Evolutionary conservation across 495 filamentous ascomycete genomes (phyloP), one percentile per base, ranked within the genome.

Genomic region (Cryomyces minteri): DNA sequence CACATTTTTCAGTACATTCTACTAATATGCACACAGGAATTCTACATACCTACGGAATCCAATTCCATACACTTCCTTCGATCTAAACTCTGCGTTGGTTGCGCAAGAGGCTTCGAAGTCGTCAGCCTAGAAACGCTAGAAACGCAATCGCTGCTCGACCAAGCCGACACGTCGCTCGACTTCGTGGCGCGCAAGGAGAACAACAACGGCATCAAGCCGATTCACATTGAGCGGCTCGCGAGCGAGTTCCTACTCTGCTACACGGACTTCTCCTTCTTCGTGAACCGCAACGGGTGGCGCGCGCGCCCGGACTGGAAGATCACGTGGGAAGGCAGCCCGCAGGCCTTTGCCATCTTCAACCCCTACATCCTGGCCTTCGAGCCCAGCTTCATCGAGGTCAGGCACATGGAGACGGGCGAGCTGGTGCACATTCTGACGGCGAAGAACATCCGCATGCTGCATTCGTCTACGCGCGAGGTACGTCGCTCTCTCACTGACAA

Each of bases 241-340:
- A 85, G 86, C 51, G 92, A 96, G 59, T 99, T 99, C 71, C 70
- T 99, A 38, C 74, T 99, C 44, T 95, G 94, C 61, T 99, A 99
- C 62, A 85, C 83, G 18, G 92, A 99, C 54, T 96, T 94, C 60
- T 92, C 84, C 14, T 96, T 99, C 72, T 99, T 94, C 55, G 90
- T 99, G 54, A 96, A 99, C 62, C 76, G 90, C 43, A 94, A 99
- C 59, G 92, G 92, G 29, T 99, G 92, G 92, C 75, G 92, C 44
- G 87, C 88, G 32, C 72, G 87, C 49, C 82, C 87, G 12, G 92
- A 99, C 57, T 99, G 92, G 92, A 79, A 77, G 49, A 93, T 99
- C 54, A 81, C 83, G 31, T 99, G 92, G 92, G 92, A 99, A 64
- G 92, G 92, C 43, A 81, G 73, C 39, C 92, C 92, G 43, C 78